These are phyloP conservation scores for Candida chilensis DNA, from an alignment of 805 yeast species.

Conservation along the genomic window DNA sequence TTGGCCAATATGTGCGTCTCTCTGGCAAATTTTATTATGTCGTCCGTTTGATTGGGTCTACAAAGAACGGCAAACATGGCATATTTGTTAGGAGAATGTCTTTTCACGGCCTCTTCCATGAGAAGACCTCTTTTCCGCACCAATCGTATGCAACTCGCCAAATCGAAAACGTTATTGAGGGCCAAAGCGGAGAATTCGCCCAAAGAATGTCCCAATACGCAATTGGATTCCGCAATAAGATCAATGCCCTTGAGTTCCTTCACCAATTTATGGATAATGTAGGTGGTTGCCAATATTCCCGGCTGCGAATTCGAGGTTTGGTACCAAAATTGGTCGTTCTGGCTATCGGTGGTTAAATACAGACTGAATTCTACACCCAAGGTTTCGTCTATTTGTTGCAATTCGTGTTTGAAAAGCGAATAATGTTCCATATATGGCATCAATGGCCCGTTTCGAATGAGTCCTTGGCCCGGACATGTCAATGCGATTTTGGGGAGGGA, in stretches of 20 bases:
- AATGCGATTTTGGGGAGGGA: slow-evolving; percentile 10
- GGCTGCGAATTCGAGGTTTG: slow-evolving; percentile 21
- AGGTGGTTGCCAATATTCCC: slow-evolving; percentile 9
- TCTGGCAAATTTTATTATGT: slow-evolving; percentile 6
- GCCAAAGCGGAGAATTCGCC: slow-evolving; percentile 31
- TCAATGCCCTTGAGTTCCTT: slow-evolving; percentile 9
- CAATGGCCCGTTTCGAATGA: slow-evolving; percentile 11
- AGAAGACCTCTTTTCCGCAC: slow-evolving; percentile 25
- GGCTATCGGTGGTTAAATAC: slow-evolving; percentile 6
- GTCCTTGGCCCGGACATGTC: slow-evolving; percentile 27
- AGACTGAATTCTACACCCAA: slow-evolving; percentile 12
- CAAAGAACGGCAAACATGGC: slow-evolving; percentile 27
- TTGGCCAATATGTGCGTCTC: slow-evolving; percentile 26
- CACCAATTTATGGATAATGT: slow-evolving; percentile 13
- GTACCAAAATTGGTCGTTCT: slow-evolving; percentile 11
- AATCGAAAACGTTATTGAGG: slow-evolving; percentile 16
- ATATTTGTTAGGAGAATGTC: slow-evolving; percentile 9
- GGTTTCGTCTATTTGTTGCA: slow-evolving; percentile 11
- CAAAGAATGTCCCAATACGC: slow-evolving; percentile 30
- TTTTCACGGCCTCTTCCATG: slow-evolving; percentile 18
- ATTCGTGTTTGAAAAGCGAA: slow-evolving; percentile 4
- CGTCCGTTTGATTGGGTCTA: slow-evolving; percentile 10
- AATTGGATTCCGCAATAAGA: slow-evolving; percentile 8
- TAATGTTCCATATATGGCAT: slow-evolving; percentile 8
- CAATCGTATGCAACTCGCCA: slow-evolving; percentile 12